Evolutionary conservation across 345 rosid species (phyloP).

Genomic region (Eucalyptus urophylla): DNA sequence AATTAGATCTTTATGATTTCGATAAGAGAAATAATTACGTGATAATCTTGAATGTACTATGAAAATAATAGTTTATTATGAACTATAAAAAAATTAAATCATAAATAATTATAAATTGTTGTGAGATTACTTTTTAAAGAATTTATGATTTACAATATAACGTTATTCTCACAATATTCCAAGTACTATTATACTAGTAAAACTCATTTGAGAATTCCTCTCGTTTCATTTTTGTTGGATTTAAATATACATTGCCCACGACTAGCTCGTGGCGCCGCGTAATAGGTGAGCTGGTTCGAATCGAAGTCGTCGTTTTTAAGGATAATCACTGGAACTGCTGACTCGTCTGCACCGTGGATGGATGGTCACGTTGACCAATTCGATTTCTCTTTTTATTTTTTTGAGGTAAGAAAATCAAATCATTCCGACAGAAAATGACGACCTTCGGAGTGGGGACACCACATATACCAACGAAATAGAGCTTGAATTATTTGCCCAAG

Average conservation of each 20-base stretch:
- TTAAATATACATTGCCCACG: neutral
- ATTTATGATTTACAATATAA: no score
- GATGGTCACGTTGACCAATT: neutral
- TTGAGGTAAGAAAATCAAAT: neutral
- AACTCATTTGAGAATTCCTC: no score
- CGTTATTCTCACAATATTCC: no score
- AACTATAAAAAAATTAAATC: no score
- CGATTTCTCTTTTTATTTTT: rapidly evolving
- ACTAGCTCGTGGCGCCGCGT: neutral
- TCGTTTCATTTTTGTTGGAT: neutral
- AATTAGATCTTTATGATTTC: no score
- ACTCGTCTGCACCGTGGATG: neutral
- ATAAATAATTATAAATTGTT: no score
- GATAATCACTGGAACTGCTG: neutral
- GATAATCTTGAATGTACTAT: no score
- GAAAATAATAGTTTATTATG: no score
- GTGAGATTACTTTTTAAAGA: no score
- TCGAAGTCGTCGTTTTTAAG: neutral
- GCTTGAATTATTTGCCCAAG: neutral
- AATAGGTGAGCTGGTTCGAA: neutral
- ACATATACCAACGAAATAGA: neutral
- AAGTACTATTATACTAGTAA: no score
- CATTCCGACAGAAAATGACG: neutral
- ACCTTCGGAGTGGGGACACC: neutral
- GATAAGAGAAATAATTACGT: no score